Base-by-base conservation (phyloP, 169 alveolate genomes). In the Cryptosporidium xiaoi region DNA sequence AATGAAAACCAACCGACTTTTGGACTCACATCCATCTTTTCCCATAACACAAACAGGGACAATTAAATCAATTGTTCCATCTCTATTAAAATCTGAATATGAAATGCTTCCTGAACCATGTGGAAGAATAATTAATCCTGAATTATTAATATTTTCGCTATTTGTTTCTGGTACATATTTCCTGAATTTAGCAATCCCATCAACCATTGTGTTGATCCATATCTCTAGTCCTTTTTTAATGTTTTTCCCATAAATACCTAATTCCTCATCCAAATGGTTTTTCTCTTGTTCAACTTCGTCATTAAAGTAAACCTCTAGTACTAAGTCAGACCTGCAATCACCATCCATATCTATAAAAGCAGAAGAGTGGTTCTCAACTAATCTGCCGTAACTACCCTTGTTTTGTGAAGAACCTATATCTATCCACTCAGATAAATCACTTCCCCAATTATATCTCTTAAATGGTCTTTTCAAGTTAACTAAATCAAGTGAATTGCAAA, bases 261-360 rank as follows among this genome's bases (percentile, higher is more conserved):
- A 18, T 40, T 8, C 48, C 13, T 40, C 48, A 6, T 40, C 48
- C 48, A 40, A 40, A 40, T 40, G 13, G 48, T 8, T 8, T 4
- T 20, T 6, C 7, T 50, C 44, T 7, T 46, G 66, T 40, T 71
- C 82, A 51, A 51, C 24, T 36, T 71, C 46, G 7, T 71, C 53
- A 51, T 83, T 91, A 77, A 90, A 51, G 51, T 90, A 69, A 12
- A 93, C 90, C 36, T 91, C 91, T 48, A 94, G 93, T 1, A 94
- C 95, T 58, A 94, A 82, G 82, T 94, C 96, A 1, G 96, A 83
- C 65, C 95, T 93, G 66, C 96, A 93, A 71, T 94, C 96, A 8
- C 96, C 96, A 65, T 94, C 91, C 71, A 94, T 90, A 83, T 94
- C 96, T 51, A 94, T 94, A 62, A 94, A 91, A 16, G 96, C 95